Conservation (phyloP, 805 yeast species). For the Cyberlindnera subsufficiens region DNA sequence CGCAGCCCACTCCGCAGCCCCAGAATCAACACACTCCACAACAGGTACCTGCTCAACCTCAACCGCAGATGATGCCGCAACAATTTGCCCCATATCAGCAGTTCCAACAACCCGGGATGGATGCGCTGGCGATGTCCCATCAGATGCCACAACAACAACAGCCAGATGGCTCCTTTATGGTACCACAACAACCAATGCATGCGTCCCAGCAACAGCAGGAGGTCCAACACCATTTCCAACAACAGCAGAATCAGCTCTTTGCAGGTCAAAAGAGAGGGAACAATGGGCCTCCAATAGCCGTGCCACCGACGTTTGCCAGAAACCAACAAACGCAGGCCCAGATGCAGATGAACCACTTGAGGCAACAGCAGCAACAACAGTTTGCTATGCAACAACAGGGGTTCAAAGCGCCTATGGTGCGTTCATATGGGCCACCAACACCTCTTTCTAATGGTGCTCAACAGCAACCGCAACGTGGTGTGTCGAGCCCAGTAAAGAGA, state of each 20-base stretch:
- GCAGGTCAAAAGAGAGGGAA: constrained; percentile 15
- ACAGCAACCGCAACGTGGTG: constrained; percentile 3
- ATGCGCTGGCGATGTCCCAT: not conserved
- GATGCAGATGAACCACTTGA: constrained; percentile 42
- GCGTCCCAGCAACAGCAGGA: constrained; percentile 24
- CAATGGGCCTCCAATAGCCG: constrained; percentile 3
- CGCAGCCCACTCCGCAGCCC: constrained; percentile 5
- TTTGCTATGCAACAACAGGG: not conserved
- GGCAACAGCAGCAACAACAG: constrained; percentile 43
- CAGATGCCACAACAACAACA: constrained; percentile 5
- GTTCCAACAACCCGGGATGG: constrained; percentile 13
- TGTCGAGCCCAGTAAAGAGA: constrained; percentile 18
- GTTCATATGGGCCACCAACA: constrained; percentile 3
- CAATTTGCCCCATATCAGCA: not conserved
- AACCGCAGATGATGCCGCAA: constrained; percentile 3
- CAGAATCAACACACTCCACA: constrained; percentile 5
- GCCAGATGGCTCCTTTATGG: constrained; percentile 11
- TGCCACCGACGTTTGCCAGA: constrained; percentile 21
- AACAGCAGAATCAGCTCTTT: constrained; percentile 23
- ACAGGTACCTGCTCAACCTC: not conserved
- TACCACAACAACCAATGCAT: constrained; percentile 15
- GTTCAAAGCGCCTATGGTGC: constrained; percentile 9
- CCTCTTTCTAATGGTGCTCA: not conserved
- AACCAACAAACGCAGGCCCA: constrained; percentile 36
- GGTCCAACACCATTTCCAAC: constrained; percentile 22